Evolutionary conservation across 129 eudicot genomes (phyloP).

Genomic region (Mikania micrantha): DNA sequence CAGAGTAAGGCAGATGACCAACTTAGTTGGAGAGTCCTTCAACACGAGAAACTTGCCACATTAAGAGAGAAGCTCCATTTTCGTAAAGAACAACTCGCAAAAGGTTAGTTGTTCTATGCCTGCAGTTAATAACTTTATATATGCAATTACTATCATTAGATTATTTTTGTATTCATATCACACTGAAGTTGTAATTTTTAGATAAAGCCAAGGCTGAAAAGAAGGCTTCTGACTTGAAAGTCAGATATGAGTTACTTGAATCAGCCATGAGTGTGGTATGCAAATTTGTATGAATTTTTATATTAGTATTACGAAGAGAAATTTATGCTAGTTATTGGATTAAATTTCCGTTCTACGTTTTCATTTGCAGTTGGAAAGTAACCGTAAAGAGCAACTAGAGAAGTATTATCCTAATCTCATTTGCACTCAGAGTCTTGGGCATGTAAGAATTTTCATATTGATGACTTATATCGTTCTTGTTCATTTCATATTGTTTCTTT

Average conservation of each 20-base stretch:
- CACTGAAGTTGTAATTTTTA: constrained; percentile 26
- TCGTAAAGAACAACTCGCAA: constrained; percentile 56
- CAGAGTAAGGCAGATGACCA: constrained; percentile 99
- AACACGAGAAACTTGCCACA: constrained; percentile 72
- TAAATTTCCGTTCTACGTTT: background rate
- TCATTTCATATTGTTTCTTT: background rate
- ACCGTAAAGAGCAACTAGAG: constrained; percentile 73
- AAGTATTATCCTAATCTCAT: constrained; percentile 88
- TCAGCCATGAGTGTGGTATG: constrained; percentile 70
- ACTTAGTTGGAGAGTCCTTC: constrained; percentile 72
- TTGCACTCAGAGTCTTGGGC: constrained; percentile 82
- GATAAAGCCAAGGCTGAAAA: constrained; percentile 77
- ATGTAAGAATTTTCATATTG: constrained; percentile 38
- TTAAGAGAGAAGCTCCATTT: constrained; percentile 76
- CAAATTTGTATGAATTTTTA: background rate
- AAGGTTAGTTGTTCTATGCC: constrained; percentile 46
- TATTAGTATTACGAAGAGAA: background rate
- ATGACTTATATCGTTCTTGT: background rate
- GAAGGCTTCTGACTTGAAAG: constrained; percentile 60
- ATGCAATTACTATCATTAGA: background rate
- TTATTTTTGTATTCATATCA: background rate
- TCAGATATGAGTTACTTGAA: constrained; percentile 66
- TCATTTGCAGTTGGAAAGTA: constrained; percentile 67
- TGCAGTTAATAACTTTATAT: background rate
- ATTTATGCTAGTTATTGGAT: background rate